Conservation (phyloP, 2,329 filamentous ascomycete genomes). For the Paracamarosporium sp. region DNA sequence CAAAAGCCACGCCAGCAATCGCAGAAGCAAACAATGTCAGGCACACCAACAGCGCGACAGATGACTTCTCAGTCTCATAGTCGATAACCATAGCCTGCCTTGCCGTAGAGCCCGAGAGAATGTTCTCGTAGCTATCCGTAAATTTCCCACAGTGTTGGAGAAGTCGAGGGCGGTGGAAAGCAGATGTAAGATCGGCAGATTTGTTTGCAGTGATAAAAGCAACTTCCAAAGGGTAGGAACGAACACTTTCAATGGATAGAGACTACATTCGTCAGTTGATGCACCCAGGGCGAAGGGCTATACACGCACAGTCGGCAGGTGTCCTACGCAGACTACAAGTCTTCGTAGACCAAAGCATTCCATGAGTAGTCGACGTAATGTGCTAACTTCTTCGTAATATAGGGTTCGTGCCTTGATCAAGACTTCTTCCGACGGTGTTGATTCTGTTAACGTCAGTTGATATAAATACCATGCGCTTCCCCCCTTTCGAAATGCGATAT, state of each 20-base stretch:
- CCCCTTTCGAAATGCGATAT: too few species aligned
- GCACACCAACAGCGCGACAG: not conserved
- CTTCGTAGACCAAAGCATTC: too few species aligned
- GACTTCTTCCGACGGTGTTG: too few species aligned
- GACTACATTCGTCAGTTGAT: not conserved
- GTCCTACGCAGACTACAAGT: too few species aligned
- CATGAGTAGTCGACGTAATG: too few species aligned
- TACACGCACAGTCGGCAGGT: not conserved
- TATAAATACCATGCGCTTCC: too few species aligned
- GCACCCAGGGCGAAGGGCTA: not conserved
- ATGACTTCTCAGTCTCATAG: not conserved
- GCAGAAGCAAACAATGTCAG: not conserved
- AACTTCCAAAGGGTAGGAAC: not conserved
- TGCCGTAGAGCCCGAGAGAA: not conserved
- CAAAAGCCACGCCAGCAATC: not conserved
- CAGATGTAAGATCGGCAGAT: not conserved
- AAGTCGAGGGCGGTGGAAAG: not conserved
- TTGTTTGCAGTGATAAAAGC: not conserved
- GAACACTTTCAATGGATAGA: not conserved
- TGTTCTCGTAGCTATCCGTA: not conserved
- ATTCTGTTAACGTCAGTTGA: too few species aligned
- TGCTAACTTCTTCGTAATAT: too few species aligned
- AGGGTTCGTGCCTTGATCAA: too few species aligned
- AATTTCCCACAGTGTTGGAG: not conserved
- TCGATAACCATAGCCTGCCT: not conserved